Base-by-base conservation (phyloP, 257 asterid species). In the Henckelia pumila region DNA sequence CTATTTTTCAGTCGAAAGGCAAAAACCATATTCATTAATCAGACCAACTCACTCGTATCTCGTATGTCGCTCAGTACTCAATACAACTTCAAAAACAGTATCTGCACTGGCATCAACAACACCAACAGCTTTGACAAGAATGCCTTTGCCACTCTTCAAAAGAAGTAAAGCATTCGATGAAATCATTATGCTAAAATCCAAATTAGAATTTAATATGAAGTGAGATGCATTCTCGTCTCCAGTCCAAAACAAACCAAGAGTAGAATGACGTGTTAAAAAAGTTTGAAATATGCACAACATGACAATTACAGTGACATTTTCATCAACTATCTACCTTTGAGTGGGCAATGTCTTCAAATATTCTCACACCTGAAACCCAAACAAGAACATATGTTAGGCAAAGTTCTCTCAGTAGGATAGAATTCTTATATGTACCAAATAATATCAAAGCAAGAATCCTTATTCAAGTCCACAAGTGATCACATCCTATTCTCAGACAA, bases 91-190 rank as follows among this genome's bases (percentile, higher is more conserved):
- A 78, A 94, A 91, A 44, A 91, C 96, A 61, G 96, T 84, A 79
- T 91, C 95, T 71, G 96, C 95, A 84, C 81, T 84, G 11, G 99
- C 99, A 66, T 91, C 94, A 71, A 91, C 89, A 63, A 94, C 95
- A 56, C 86, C 98, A 67, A 94, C 96, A 58, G 99, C 95, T 85
- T 94, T 91, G 80, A 91, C 98, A 72, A 94, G 83, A 67, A 87
- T 72, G 67, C 88, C 91, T 77, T 91, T 91, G 64, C 84, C 96
- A 80, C 75, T 75, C 99, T 94, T 77, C 71, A 81, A 73, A 73
- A 50, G 53, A 72, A 56, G 68, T 53, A 40, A 60, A 4, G 59
- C 29, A 59, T 33, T 67, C 58, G 28, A 59, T 76, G 68, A 77
- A 68, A 19, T 32, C 56, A 65, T 8, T 40, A 22, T 40, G 62